Base-by-base conservation (phyloP, 768 basidiomycete species). In the Panaeolus papilionaceus region DNA sequence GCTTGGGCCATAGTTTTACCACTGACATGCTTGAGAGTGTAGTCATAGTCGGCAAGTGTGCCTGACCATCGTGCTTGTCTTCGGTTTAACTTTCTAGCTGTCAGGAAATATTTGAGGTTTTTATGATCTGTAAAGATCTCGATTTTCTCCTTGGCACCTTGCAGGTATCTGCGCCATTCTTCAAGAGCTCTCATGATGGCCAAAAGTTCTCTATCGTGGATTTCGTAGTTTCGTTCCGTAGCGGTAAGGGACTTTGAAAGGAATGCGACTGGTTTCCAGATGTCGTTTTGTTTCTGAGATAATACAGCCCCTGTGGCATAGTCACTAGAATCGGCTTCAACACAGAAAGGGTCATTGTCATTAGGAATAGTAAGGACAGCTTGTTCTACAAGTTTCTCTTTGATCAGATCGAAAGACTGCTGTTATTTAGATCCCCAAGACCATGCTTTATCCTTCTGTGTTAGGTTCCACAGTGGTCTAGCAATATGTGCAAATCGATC, bases 161-260 rank as follows among this genome's bases (percentile, higher is more conserved):
- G 58, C 7, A 77, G 66, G 49, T 69, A 68, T 54, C 78, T 76
- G 16, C 71, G 28, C 76, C 74, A 78, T 20, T 76, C 68, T 0
- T 70, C 38, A 0, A 84, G 70, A 0, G 77, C 75, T 28, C 72
- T 20, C 7, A 86, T 76, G 23, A 88, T 82, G 0, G 84, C 85
- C 2, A 87, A 75, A 23, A 23, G 23, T 23, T 23, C 23, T 1
- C 23, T 23, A 23, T 23, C 23, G 23, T 23, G 23, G 23, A 79
- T 77, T 20, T 82, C 75, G 70, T 87, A 87, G 69, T 87, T 86
- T 2, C 73, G 62, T 71, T 87, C 82, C 0, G 79, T 74, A 0
- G 66, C 26, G 8, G 61, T 71, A 0, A 84, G 65, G 6, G 74
- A 70, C 5, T 77, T 74, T 0, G 81, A 85, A 3, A 73, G 68